phyloP scores from a whole-genome alignment of 805 yeast species.

The Yamadazyma sp. region DNA sequence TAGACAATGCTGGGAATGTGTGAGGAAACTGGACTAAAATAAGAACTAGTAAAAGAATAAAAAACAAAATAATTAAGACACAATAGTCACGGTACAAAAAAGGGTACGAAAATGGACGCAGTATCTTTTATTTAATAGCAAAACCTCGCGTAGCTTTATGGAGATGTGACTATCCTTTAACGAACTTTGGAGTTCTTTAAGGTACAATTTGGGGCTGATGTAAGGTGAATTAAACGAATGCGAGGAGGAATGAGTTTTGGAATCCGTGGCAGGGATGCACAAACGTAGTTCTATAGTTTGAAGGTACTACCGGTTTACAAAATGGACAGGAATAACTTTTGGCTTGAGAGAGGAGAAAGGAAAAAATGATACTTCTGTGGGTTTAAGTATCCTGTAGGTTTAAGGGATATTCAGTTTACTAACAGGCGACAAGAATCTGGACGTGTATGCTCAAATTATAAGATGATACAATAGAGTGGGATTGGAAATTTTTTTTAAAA shows the following conservation, averaged over 20 bases:
- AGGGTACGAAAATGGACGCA: constrained; percentile 1
- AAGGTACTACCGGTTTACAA: too few species aligned
- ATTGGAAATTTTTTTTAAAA: constrained; percentile 3
- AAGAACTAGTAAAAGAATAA: constrained; percentile 1
- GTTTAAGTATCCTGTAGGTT: constrained; percentile 1
- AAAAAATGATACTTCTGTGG: neutral
- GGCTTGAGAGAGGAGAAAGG: too few species aligned
- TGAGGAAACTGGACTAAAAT: constrained; percentile 2
- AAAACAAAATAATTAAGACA: constrained; percentile 1
- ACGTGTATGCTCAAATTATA: constrained; percentile 4
- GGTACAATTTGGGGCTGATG: neutral
- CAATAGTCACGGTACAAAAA: neutral
- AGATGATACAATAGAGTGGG: constrained; percentile 7
- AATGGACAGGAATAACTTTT: too few species aligned
- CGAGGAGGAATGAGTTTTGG: neutral
- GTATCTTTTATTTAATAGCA: neutral
- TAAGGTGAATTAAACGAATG: neutral
- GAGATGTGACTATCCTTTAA: neutral
- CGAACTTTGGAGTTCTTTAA: constrained; percentile 1
- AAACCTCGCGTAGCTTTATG: constrained; percentile 1
- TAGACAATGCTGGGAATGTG: constrained; percentile 2
- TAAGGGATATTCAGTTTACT: too few species aligned
- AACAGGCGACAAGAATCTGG: neutral
- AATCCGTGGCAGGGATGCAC: too few species aligned
- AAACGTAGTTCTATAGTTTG: too few species aligned